Base-by-base conservation (phyloP, 208 protist species). In the Acanthamoeba healyi region DNA sequence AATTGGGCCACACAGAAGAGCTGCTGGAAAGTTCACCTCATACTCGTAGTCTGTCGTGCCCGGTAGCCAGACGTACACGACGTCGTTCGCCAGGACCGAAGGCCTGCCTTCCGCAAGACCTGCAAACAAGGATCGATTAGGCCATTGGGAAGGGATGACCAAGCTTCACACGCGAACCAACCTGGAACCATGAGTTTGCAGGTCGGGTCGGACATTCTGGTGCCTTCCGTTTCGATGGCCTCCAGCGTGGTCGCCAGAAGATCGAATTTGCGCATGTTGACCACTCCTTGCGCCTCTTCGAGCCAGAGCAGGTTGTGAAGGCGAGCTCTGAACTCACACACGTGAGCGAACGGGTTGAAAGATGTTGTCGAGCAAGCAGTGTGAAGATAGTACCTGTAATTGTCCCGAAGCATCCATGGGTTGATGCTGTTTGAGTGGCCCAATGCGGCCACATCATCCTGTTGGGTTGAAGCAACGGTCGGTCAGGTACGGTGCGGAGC, bases 181-280 rank as follows among this genome's bases (percentile, higher is more conserved):
- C 70, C 70, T 79, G 70, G 70, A 29, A 79, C 26, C 32, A 14
- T 5, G 0, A 79, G 70, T 36, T 79, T 79, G 70, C 70, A 79
- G 6, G n/a, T n/a, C 14, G 70, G 70, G 12, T 44, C 9, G 24
- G 12, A n/a, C 19, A 9, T 67, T n/a, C 36, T 67, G n/a, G n/a
- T n/a, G n/a, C n/a, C n/a, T 4, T 67, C n/a, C 40, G 29, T 15
- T 22, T 19, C 15, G 4, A 79, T 22, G 12, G 70, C 36, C 70
- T 79, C 70, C 14, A 79, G 70, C 22, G 70, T 79, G 1, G 17
- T 44, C 22, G 42, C 36, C 19, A 46, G 12, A 2, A 79, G 32
- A 10, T 38, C 29, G 36, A 49, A 79, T 36, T 79, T 79, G 17
- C 70, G 19, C 70, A 79, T 79, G 70, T 79, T 79, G 7, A 79